These are phyloP conservation scores for Yamadazyma taylorii DNA, from an alignment of 1,139 yeast genomes.

Conservation along the genomic window DNA sequence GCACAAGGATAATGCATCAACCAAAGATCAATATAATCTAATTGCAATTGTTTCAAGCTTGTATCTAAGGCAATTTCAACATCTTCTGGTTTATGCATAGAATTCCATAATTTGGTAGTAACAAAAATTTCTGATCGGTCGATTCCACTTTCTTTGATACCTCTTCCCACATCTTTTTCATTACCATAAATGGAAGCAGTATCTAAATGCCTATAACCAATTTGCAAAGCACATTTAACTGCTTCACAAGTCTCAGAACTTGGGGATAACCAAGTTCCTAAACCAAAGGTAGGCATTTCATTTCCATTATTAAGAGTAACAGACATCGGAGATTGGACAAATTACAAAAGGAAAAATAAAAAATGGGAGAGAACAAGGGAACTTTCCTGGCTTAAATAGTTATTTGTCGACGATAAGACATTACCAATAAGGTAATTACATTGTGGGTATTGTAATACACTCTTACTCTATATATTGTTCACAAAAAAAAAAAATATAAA, in stretches of 20 bases:
- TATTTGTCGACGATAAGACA: no score
- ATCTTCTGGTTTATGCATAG: slow-evolving; percentile 65
- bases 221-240: slow-evolving; percentile 35
- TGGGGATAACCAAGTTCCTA: slow-evolving; percentile 24
- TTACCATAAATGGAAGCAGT: slow-evolving; percentile 71
- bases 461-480: no score
- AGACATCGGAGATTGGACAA: slow-evolving; percentile 4
- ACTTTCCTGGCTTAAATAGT: no score
- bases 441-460: neutral
- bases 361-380: no score
- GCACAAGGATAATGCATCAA: slow-evolving; percentile 72
- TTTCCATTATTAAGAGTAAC: slow-evolving; percentile 15
- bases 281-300: slow-evolving; percentile 20
- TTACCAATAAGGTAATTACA: neutral
- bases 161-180: slow-evolving; percentile 67
- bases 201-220: slow-evolving; percentile 81
- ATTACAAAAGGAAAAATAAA: no score
- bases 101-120: slow-evolving; percentile 80
- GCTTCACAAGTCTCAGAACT: slow-evolving; percentile 17
- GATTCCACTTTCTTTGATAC: slow-evolving; percentile 64
- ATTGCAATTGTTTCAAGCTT: slow-evolving; percentile 65
- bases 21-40: slow-evolving; percentile 80
- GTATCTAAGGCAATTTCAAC: slow-evolving; percentile 55
- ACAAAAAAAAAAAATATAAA: no score
- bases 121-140: slow-evolving; percentile 72